Base-by-base conservation (phyloP, 352 stramenopile genomes). In the Phytophthora ohioensis region DNA sequence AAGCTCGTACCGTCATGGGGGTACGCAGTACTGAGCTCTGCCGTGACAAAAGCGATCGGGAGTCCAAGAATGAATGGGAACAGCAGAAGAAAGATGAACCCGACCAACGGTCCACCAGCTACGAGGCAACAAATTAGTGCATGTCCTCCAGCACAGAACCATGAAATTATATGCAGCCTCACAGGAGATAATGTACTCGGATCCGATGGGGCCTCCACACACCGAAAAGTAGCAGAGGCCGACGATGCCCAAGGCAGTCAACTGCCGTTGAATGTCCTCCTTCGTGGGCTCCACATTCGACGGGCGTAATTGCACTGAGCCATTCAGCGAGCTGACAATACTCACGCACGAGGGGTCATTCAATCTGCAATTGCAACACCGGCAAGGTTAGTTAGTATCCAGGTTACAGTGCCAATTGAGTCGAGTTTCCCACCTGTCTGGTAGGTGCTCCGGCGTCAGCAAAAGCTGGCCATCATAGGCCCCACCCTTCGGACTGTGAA, bases 21-120 rank as follows among this genome's bases (percentile, higher is more conserved):
- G 75, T 97, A 98, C 13, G 93, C 79, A 5, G 90, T 91, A 30
- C 90, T 94, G n/a, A 99, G 80, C 77, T 98, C 94, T 8, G 94
- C 92, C 4, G 95, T 98, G 39, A 99, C 91, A 52, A 97, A 84
- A 10, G 91, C 91, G 71, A 98, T 96, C 12, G 93, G 94, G 15
- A 98, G 51, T 2, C 85, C 92, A 84, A 94, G 98, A 17, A 98
- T 69, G 15, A 98, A 76, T 5, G 94, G 94, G 48, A 98, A 88
- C 15, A 98, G 27, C 17, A 94, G 31, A 57, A 97, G 88, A n/a
- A 94, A 90, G 8, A 98, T 74, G 36, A 99, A 77, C 11, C 94
- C 85, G 64, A 95, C 41, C 43, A 97, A 82, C 39, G 81, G 81
- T 4, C 81, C 81, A 13, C 81, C 81, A 30, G 81, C 77, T 78